Conservation (phyloP, 2,329 filamentous ascomycete species). For the Trichoderma sp. region DNA sequence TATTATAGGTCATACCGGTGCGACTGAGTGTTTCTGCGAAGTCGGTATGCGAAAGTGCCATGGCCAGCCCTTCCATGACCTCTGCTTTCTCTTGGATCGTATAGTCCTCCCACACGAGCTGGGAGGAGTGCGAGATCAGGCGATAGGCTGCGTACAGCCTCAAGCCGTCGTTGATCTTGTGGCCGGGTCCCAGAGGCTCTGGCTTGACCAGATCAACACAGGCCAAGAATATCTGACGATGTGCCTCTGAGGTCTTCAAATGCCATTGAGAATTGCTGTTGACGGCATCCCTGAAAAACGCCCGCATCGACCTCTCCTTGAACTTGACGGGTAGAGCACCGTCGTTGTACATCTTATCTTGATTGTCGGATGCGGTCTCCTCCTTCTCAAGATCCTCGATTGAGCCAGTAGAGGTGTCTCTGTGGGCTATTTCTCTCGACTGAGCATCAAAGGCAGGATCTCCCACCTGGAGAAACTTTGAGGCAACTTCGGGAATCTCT, state of each 20-base stretch:
- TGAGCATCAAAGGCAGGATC: slow-evolving; percentile 35
- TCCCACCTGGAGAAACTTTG: slow-evolving; percentile 36
- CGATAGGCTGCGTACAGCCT: slow-evolving; percentile 29
- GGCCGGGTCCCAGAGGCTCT: neutral
- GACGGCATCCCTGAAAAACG: slow-evolving; percentile 34
- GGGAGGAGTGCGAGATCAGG: slow-evolving; percentile 31
- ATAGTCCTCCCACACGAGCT: slow-evolving; percentile 31
- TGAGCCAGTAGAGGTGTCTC: slow-evolving; percentile 17
- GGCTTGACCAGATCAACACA: slow-evolving; percentile 29
- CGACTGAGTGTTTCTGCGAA: slow-evolving; percentile 30
- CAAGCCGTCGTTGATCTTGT: neutral
- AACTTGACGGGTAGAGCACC: slow-evolving; percentile 36
- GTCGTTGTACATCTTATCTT: slow-evolving; percentile 35
- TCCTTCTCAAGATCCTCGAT: slow-evolving; percentile 33
- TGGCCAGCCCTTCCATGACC: slow-evolving; percentile 33
- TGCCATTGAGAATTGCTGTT: slow-evolving; percentile 14
- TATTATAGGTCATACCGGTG: slow-evolving; percentile 3
- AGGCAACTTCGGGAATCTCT: slow-evolving; percentile 35
- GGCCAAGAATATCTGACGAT: slow-evolving; percentile 34
- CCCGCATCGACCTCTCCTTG: slow-evolving; percentile 38
- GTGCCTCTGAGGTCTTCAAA: slow-evolving; percentile 33
- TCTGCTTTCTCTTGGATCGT: slow-evolving; percentile 30
- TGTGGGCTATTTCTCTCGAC: neutral
- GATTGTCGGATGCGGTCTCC: slow-evolving; percentile 11
- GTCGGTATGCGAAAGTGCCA: slow-evolving; percentile 29